Evolutionary conservation across 768 basidiomycete species (phyloP).

Genomic region (Leccinum incarnatum): DNA sequence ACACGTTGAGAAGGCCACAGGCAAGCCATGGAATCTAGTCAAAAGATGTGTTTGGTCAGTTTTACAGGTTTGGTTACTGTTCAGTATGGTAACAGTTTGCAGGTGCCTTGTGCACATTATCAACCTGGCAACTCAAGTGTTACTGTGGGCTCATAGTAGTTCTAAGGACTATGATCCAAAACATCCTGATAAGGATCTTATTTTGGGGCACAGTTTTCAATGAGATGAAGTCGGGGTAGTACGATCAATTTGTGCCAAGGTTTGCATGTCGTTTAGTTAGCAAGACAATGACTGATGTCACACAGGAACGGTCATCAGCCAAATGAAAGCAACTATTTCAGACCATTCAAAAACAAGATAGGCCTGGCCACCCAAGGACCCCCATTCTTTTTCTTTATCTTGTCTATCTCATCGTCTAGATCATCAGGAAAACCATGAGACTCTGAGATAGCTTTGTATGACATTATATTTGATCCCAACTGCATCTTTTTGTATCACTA

Average conservation of each 20-base stretch:
- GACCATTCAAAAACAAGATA: neutral
- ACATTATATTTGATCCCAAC: no score
- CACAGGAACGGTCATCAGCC: neutral
- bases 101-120: slow-evolving; percentile 1
- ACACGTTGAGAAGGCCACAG: neutral
- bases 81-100: neutral
- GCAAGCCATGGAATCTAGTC: neutral
- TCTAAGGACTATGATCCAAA: neutral
- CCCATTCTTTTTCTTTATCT: no score
- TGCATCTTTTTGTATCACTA: no score
- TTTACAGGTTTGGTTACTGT: neutral
- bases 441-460: no score
- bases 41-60: neutral
- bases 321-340: neutral
- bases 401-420: no score
- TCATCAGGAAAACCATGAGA: no score
- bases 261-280: no score
- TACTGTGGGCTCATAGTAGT: neutral
- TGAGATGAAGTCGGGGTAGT: neutral
- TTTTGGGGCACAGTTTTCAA: neutral
- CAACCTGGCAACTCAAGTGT: neutral
- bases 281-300: neutral
- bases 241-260: neutral
- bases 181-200: neutral
- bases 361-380: neutral